These are phyloP conservation scores for Leccinum olivaceopallidum DNA, from an alignment of 768 basidiomycete genomes.

Conservation along the genomic window DNA sequence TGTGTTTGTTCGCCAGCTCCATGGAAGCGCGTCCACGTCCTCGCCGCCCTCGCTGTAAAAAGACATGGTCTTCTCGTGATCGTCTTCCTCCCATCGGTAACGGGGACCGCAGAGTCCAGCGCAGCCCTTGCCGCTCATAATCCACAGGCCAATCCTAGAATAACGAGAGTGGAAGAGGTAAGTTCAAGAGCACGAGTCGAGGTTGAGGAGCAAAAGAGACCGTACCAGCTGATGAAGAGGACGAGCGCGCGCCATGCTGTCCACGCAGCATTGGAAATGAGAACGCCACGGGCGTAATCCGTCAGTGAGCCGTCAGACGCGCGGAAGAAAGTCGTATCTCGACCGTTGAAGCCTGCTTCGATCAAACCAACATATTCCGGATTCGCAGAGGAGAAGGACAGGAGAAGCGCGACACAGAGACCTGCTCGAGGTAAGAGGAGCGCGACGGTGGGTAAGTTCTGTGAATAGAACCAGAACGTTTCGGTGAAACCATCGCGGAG, in stretches of 20 bases:
- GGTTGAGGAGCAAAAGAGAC: background rate
- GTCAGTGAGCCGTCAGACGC: conserved; percentile 64
- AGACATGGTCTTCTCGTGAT: conserved; percentile 58
- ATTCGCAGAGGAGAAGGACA: conserved; percentile 57
- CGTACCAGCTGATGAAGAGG: conserved; percentile 67
- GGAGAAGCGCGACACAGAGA: conserved; percentile 68
- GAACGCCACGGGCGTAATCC: conserved; percentile 72
- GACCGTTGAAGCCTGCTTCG: conserved; percentile 46
- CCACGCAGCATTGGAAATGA: conserved; percentile 82
- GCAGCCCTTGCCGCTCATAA: conserved; percentile 72
- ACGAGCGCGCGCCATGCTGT: conserved; percentile 73
- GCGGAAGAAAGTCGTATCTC: conserved; percentile 79
- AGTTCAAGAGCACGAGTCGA: background rate
- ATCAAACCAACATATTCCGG: conserved; percentile 47
- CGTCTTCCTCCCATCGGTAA: conserved; percentile 82
- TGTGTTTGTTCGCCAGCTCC: conserved; percentile 79
- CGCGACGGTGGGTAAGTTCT: conserved; percentile 80
- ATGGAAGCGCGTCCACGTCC: conserved; percentile 57
- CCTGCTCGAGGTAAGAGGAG: conserved; percentile 85
- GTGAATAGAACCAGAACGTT: conserved; percentile 79
- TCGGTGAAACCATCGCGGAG: conserved; percentile 71
- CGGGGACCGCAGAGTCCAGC: conserved; percentile 86
- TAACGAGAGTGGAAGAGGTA: background rate
- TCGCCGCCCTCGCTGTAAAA: conserved; percentile 45
- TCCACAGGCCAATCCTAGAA: conserved; percentile 73